phyloP scores from a whole-genome alignment of 768 basidiomycete genomes.

The Russula olivacea region DNA sequence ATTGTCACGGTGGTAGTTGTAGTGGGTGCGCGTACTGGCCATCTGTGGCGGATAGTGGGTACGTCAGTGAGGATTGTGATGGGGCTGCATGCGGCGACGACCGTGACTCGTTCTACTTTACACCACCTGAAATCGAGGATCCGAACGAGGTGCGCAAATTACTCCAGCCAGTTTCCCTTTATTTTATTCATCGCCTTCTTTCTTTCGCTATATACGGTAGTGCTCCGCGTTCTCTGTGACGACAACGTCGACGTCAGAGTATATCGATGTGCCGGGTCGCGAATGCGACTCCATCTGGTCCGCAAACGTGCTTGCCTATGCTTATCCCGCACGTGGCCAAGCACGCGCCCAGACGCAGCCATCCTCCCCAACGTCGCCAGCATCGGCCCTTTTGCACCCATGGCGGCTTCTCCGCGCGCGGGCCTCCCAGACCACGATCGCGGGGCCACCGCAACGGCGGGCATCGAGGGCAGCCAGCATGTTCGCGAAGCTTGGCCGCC shows the following conservation, averaged over 20 bases:
- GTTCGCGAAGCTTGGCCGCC: constrained; percentile 24
- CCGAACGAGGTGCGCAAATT: constrained; percentile 20
- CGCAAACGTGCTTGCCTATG: constrained; percentile 20
- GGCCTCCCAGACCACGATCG: constrained; percentile 13
- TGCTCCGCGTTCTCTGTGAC: constrained; percentile 34
- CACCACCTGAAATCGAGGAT: constrained; percentile 13
- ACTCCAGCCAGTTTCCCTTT: not conserved
- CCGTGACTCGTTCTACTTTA: constrained; percentile 17
- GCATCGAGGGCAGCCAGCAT: constrained; percentile 26
- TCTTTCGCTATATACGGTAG: constrained; percentile 17
- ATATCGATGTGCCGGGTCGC: constrained; percentile 30
- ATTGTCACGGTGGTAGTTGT: not conserved
- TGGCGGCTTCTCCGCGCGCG: constrained; percentile 19
- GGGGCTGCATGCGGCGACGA: constrained; percentile 4
- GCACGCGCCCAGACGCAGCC: constrained; percentile 9
- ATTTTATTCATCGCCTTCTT: not conserved
- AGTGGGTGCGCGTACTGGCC: constrained; percentile 8
- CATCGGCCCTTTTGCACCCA: constrained; percentile 25
- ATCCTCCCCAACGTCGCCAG: constrained; percentile 25
- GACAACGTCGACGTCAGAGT: constrained; percentile 35
- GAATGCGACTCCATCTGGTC: constrained; percentile 22
- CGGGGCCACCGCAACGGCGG: constrained; percentile 21
- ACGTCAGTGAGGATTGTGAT: constrained; percentile 10
- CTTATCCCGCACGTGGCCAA: constrained; percentile 9
- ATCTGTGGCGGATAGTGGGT: constrained; percentile 7